Percentiles rank a stretch among this genome's conserved stretches.
Evolutionary conservation across 345 rosid genomes (phyloP).

Genomic region (Citrus inodora): DNA sequence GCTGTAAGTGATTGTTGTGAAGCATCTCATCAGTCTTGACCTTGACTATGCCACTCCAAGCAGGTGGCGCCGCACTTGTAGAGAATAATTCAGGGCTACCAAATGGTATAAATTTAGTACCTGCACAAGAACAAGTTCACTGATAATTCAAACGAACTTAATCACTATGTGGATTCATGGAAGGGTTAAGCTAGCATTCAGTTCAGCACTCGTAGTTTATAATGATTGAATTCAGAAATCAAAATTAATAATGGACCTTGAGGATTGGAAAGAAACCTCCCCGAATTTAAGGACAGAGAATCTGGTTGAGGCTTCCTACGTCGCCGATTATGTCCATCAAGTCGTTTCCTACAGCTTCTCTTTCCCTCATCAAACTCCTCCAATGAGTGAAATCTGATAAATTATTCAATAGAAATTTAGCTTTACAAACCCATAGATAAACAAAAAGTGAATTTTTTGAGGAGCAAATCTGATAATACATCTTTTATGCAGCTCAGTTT

Average conservation of each 20-base stretch:
- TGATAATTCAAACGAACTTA: neutral
- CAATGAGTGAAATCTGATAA: constrained; percentile 62
- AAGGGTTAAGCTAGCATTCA: neutral
- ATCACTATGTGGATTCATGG: neutral
- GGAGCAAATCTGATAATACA: neutral
- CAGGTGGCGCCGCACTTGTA: constrained; percentile 25
- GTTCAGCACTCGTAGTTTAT: neutral
- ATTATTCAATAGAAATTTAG: neutral
- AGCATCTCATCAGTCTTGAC: constrained; percentile 28
- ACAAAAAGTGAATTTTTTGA: neutral
- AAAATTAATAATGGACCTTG: constrained; percentile 37
- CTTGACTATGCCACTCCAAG: constrained; percentile 44
- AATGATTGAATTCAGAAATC: neutral
- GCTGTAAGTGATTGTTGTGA: constrained; percentile 19
- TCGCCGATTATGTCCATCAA: constrained; percentile 75
- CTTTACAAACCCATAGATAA: neutral
- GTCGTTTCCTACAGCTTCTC: constrained; percentile 80
- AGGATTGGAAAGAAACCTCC: constrained; percentile 36
- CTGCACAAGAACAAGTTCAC: constrained; percentile 25
- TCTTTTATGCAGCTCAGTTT: neutral
- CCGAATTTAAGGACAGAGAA: constrained; percentile 34
- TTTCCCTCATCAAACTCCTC: constrained; percentile 76
- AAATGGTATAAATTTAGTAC: constrained; percentile 40
- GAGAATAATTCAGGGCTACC: constrained; percentile 39
- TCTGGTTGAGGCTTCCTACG: constrained; percentile 69